A percentile compares a stretch with the other conserved stretches of the same genome.
Conservation (phyloP, 129 eudicot genomes). For the Heracleum sosnowskyi region DNA sequence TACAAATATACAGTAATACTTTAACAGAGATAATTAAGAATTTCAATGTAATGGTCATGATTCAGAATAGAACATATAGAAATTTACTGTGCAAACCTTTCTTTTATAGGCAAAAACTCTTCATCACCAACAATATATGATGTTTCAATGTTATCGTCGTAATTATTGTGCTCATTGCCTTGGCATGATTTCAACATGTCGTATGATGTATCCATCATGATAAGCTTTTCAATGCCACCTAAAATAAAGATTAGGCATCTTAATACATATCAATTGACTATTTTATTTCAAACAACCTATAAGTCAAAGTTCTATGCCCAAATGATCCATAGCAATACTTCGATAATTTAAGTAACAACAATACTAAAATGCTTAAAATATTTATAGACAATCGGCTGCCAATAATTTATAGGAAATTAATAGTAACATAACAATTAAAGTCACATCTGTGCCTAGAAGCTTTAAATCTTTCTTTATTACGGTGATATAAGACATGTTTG, state of each 20-base stretch:
- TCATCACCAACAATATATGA: conserved; percentile 81
- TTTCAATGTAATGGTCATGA: background rate
- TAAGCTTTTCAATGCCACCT: conserved; percentile 83
- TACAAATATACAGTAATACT: conserved; percentile 19
- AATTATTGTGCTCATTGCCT: conserved; percentile 44
- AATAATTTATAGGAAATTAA: background rate
- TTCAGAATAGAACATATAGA: background rate
- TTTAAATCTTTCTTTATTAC: background rate
- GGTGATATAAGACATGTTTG: background rate
- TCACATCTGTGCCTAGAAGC: background rate
- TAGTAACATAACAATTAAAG: background rate
- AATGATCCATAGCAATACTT: background rate
- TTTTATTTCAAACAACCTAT: background rate
- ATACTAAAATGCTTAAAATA: background rate
- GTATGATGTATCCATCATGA: conserved; percentile 85
- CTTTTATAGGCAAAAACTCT: conserved; percentile 83
- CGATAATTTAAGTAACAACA: background rate
- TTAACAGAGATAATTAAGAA: conserved; percentile 6
- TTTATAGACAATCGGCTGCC: background rate
- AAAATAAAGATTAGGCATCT: conserved; percentile 9
- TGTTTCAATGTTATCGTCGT: conserved; percentile 56
- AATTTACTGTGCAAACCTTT: conserved; percentile 37
- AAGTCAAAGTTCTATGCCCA: background rate
- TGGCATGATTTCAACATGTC: conserved; percentile 79
- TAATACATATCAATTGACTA: background rate